These are phyloP conservation scores for Huntiella bhutanensis DNA, from an alignment of 2,329 filamentous ascomycete species.

Conservation along the genomic window DNA sequence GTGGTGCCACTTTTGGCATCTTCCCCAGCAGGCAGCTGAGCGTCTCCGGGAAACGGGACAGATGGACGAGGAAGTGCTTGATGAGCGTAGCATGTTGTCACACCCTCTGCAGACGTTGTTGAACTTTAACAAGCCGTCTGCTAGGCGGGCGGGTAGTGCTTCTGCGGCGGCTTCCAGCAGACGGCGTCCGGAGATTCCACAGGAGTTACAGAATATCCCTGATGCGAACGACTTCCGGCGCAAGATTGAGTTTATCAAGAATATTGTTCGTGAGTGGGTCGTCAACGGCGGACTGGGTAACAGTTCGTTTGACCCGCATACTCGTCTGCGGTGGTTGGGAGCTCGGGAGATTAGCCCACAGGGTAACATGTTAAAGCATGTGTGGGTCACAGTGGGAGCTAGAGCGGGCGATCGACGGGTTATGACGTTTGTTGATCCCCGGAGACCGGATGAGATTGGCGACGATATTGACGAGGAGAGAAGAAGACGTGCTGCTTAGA, in stretches of 20 bases:
- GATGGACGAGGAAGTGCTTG: constrained; percentile 51
- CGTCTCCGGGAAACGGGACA: constrained; percentile 44
- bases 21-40: constrained; percentile 50
- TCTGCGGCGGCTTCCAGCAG: constrained; percentile 23
- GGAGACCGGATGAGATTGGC: constrained; percentile 32
- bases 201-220: constrained; percentile 43
- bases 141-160: constrained; percentile 16
- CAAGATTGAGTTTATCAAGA: constrained; percentile 55
- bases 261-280: constrained; percentile 53
- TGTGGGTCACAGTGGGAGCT: constrained; percentile 51
- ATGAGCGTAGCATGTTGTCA: constrained; percentile 50
- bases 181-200: constrained; percentile 40
- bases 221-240: constrained; percentile 52
- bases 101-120: constrained; percentile 56
- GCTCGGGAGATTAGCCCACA: constrained; percentile 30
- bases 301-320: constrained; percentile 36
- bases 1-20: constrained; percentile 60
- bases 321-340: constrained; percentile 39
- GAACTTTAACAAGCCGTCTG: constrained; percentile 38
- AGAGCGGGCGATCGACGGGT: constrained; percentile 37
- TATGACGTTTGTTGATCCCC: constrained; percentile 36
- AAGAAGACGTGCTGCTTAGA: constrained; percentile 4
- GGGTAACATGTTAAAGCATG: constrained; percentile 35
- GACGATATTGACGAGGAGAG: constrained; percentile 30
- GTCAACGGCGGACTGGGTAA: constrained; percentile 50